Base-by-base conservation (phyloP, 2,329 filamentous ascomycete species). In the Sporothrix variecibatus region DNA sequence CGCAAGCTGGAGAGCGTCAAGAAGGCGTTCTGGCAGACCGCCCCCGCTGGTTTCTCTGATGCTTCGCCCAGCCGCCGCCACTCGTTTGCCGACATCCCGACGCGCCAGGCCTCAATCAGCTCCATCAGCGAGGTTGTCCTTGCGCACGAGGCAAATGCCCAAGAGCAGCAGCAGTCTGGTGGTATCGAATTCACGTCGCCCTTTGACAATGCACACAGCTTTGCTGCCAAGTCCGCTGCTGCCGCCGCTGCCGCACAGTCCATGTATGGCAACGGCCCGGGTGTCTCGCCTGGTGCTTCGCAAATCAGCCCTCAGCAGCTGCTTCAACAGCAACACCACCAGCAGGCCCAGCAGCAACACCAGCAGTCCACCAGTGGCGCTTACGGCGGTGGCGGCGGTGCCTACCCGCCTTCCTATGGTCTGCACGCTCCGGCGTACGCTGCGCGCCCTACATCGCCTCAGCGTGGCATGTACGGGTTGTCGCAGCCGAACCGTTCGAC, bases 31-130 rank as follows among this genome's bases (percentile, higher is more conserved):
- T 94, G 92, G 92, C 91, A 93, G 77, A 92, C 88, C 77, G 90
- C 90, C 6, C 86, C 91, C n/a, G 90, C 65, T n/a, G 67, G 89
- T 1, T 92, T 93, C 79, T 87, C 88, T 3, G 91, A 93, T 75
- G 85, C 90, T 40, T 89, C 91, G 15, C 92, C 94, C 78, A 94
- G 92, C 78, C 88, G 93, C 75, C 90, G 93, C 38, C 93, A 95
- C 81, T 95, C 93, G 1, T 94, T 96, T 79, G 93, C 90, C 71
- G 91, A 91, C 78, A 86, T 91, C 78, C 89, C 77, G 9, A 90
- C 89, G 34, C 86, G 90, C 17, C 90, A 92, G 77, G 87, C 86
- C 1, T 91, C 90, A 2, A 88, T 91, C 76, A 87, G 88, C 78
- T 91, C 89, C 38, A 83, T 89, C 71, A 85, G 85, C 68, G 89